Percentiles rank a stretch among this genome's conserved stretches.
Evolutionary conservation across 2,329 filamentous ascomycete species (phyloP).

Genomic region (Lachnellula arida): DNA sequence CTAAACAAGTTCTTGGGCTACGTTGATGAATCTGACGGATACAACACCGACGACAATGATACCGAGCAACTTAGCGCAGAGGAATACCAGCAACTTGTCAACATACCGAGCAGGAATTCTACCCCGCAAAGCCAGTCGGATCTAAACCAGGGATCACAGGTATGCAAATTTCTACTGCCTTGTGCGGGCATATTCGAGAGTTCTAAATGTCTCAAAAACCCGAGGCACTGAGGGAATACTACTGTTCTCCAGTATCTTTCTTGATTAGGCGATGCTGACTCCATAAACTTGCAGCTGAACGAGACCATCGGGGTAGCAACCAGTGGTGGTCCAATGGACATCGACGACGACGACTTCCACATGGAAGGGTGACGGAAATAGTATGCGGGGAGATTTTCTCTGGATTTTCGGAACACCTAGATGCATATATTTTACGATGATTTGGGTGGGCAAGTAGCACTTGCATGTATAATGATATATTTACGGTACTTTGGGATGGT

Average conservation of each 20-base stretch:
- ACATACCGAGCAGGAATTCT: background rate
- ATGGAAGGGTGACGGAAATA: background rate
- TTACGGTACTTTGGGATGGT: no score
- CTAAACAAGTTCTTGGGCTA: slow-evolving; percentile 10
- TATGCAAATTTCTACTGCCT: background rate
- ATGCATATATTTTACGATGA: background rate
- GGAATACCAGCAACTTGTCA: background rate
- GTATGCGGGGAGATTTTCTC: background rate
- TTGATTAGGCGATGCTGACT: no score
- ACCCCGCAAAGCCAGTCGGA: background rate
- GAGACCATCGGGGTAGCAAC: no score
- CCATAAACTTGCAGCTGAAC: no score
- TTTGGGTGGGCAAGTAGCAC: background rate
- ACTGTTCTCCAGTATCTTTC: no score
- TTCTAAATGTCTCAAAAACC: background rate
- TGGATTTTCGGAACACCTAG: background rate
- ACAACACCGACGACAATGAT: background rate
- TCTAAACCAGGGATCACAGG: background rate
- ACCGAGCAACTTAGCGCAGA: background rate
- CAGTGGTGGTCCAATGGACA: background rate
- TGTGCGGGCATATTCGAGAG: background rate
- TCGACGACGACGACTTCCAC: background rate
- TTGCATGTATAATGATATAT: no score
- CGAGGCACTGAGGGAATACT: background rate
- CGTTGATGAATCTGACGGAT: background rate